Conservation (phyloP, 306 rosid genomes). For the Cotoneaster glaucophyllus region DNA sequence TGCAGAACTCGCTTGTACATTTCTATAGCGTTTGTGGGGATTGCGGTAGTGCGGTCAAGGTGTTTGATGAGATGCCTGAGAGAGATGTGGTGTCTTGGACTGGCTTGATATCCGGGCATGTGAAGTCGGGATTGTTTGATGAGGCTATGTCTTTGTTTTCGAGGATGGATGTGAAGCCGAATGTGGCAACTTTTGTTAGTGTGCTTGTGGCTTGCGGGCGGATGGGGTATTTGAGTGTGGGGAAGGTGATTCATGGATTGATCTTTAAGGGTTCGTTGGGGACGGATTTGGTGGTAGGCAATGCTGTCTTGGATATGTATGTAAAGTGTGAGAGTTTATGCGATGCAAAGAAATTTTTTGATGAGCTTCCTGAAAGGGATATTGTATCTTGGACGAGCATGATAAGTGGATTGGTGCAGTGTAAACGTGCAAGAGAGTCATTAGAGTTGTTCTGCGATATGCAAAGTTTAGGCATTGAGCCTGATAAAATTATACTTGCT, state of each 20-base stretch:
- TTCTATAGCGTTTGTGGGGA: conserved; percentile 53
- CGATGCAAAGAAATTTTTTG: conserved; percentile 52
- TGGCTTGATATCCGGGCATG: conserved; percentile 61
- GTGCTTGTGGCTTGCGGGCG: conserved; percentile 60
- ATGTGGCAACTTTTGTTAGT: conserved; percentile 55
- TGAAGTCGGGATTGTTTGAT: conserved; percentile 41
- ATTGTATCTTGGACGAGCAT: conserved; percentile 67
- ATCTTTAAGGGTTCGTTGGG: conserved; percentile 27
- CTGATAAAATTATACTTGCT: conserved; percentile 55
- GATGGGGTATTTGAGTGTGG: conserved; percentile 36
- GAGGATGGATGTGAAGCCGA: conserved; percentile 57
- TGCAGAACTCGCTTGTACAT: conserved; percentile 54
- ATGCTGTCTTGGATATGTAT: conserved; percentile 68
- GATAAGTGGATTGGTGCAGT: conserved; percentile 64
- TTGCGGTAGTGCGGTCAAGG: conserved; percentile 33
- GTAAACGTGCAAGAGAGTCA: conserved; percentile 51
- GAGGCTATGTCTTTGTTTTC: conserved; percentile 39
- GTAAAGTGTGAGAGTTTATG: conserved; percentile 49
- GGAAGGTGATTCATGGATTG: conserved; percentile 72
- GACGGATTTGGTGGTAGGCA: conserved; percentile 45
- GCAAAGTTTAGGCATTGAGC: conserved; percentile 40
- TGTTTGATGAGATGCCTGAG: conserved; percentile 69
- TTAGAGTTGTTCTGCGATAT: conserved; percentile 53
- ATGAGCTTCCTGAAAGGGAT: conserved; percentile 54
- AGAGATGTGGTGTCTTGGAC: conserved; percentile 88